Evolutionary conservation across 2,329 filamentous ascomycete species (phyloP), one percentile per base, ranked within the genome.

Genomic region (Calycina marina): DNA sequence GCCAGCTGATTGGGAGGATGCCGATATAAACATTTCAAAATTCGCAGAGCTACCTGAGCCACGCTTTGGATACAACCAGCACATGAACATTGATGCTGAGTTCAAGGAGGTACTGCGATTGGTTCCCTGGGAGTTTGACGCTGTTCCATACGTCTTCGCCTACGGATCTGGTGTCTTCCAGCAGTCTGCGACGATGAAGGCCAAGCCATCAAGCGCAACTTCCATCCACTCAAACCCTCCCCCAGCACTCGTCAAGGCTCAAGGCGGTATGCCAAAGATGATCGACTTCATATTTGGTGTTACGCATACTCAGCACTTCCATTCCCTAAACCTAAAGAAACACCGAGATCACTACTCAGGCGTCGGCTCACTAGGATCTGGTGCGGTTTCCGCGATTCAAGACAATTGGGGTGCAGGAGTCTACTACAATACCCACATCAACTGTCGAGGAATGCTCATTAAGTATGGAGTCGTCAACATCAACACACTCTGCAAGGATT

Each of bases 221-320:
- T 72, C 75, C 13, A 71, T 86, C 14, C 88, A 96, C 51, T 78
- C 86, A 5, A 77, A 85, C 39, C 77, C 88, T 2, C 83, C 85
- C 1, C 65, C 74, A 32, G 82, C 83, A 1, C 76, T 96, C 5
- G 65, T 79, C 43, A 82, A 84, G 44, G 81, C 85, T 44, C 88
- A 96, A 56, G 77, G 83, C 47, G 82, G 83, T 17, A 75, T 76
- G 1, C 84, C 84, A 9, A 94, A 94, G 61, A 93, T 96, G 77
- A 93, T 98, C 42, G 90, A 98, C 58, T 93, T 98, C 54, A 92
- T 98, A 45, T 90, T 98, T 53, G 90, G 88, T 15, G 88, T 96
- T 8, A 83, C 82, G 1, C 83, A 93, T 55, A 84, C 81, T 1
- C 81, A 98, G 52, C 90, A 98, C 58, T 98, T 88, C 83, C 90